A percentile compares a stretch with the other conserved stretches of the same genome.
phyloP scores from a whole-genome alignment of 805 yeast species.

The Yarrowia bubula region DNA sequence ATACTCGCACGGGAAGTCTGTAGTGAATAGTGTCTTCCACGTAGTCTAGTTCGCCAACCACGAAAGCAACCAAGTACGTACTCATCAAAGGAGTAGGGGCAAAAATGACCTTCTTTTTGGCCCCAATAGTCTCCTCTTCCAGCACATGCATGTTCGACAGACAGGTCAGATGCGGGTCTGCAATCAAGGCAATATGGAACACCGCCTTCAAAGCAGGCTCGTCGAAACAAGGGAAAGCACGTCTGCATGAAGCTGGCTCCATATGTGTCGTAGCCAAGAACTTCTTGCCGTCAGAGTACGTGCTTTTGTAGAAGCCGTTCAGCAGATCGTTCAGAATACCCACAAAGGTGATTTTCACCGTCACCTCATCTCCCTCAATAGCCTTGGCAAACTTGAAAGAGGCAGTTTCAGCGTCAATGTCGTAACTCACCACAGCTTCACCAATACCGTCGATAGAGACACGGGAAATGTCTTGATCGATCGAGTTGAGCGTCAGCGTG shows the following conservation, averaged over 20 bases:
- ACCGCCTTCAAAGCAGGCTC: constrained; percentile 70
- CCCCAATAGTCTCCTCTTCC: constrained; percentile 41
- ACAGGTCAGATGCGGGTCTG: constrained; percentile 53
- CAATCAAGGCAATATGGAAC: constrained; percentile 56
- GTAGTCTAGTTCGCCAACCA: constrained; percentile 66
- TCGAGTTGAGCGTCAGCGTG: constrained; percentile 53
- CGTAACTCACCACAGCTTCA: constrained; percentile 36
- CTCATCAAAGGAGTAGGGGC: constrained; percentile 68
- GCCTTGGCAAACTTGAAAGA: constrained; percentile 59
- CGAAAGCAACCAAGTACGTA: constrained; percentile 69
- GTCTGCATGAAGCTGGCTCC: constrained; percentile 75
- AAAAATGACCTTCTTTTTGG: constrained; percentile 50
- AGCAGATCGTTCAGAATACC: constrained; percentile 63
- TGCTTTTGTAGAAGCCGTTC: constrained; percentile 72
- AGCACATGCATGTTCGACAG: constrained; percentile 66
- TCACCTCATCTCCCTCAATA: constrained; percentile 46
- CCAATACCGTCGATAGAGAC: constrained; percentile 41
- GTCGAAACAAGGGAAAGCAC: constrained; percentile 75
- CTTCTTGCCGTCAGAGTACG: constrained; percentile 54
- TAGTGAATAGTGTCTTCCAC: constrained; percentile 54
- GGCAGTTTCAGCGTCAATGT: constrained; percentile 55
- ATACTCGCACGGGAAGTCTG: constrained; percentile 67
- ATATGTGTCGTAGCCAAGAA: constrained; percentile 66
- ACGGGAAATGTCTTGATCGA: constrained; percentile 61
- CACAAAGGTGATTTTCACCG: constrained; percentile 52